Evolutionary conservation across 2,329 filamentous ascomycete genomes (phyloP).

Genomic region (Botrytis sinoallii): DNA sequence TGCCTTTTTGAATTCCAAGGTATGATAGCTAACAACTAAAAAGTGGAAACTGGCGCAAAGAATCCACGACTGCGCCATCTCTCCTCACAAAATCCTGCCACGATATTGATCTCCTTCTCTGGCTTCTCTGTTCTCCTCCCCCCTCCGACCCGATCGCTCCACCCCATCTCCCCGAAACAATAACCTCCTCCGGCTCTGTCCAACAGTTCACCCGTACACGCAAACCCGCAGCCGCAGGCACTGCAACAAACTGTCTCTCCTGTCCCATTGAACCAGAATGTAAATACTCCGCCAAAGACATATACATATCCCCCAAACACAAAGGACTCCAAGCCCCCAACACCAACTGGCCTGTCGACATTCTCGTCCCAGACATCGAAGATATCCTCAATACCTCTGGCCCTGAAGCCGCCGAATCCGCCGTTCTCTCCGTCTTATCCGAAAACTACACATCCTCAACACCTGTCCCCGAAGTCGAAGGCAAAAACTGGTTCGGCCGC

Average conservation of each 20-base stretch:
- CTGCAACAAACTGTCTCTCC: slow-evolving; percentile 80
- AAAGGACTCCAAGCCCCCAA: slow-evolving; percentile 62
- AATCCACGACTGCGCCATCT: slow-evolving; percentile 72
- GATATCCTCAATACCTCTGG: slow-evolving; percentile 55
- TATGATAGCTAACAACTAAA: slow-evolving; percentile 14
- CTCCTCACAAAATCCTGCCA: slow-evolving; percentile 95
- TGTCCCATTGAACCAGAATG: slow-evolving; percentile 75
- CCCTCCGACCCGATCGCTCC: slow-evolving; percentile 31
- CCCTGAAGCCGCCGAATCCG: slow-evolving; percentile 47
- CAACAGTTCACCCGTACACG: slow-evolving; percentile 73
- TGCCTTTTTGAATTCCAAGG: background rate
- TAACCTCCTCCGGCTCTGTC: slow-evolving; percentile 70
- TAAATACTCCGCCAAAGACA: slow-evolving; percentile 77
- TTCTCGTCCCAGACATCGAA: slow-evolving; percentile 91
- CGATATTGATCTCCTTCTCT: slow-evolving; percentile 89
- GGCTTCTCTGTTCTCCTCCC: slow-evolving; percentile 73
- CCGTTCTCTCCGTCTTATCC: slow-evolving; percentile 39
- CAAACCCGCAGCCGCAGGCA: slow-evolving; percentile 72
- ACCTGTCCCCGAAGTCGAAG: slow-evolving; percentile 46
- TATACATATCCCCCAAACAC: slow-evolving; percentile 54
- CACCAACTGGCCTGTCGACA: slow-evolving; percentile 76
- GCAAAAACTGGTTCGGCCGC: slow-evolving; percentile 79
- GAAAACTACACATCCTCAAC: slow-evolving; percentile 55
- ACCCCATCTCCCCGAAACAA: slow-evolving; percentile 52
- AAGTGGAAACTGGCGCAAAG: slow-evolving; percentile 87